Conservation (phyloP, 2,329 filamentous ascomycete species). For the Bipolaris zeicola region DNA sequence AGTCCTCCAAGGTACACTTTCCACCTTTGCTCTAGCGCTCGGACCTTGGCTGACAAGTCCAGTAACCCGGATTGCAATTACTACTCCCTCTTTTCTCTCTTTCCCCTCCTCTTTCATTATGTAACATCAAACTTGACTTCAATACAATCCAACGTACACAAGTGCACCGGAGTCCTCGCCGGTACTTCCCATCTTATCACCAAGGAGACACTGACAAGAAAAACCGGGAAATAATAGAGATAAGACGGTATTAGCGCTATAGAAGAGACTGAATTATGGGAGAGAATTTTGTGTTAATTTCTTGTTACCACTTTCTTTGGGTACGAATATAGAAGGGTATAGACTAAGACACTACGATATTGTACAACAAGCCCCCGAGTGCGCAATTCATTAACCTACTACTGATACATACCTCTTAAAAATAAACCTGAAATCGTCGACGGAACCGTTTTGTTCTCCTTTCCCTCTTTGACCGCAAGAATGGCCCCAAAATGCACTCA, state of each 20-base stretch:
- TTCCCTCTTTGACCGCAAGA: too few species aligned
- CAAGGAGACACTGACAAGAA: neutral
- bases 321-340: neutral
- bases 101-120: neutral
- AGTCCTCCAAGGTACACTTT: neutral
- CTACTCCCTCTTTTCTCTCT: neutral
- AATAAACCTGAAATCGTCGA: too few species aligned
- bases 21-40: neutral
- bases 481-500: neutral
- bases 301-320: neutral
- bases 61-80: neutral
- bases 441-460: too few species aligned
- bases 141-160: neutral
- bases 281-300: too few species aligned
- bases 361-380: neutral
- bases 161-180: neutral
- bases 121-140: neutral
- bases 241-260: neutral
- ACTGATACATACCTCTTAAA: too few species aligned
- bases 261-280: neutral
- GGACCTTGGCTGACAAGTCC: neutral
- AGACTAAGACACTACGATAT: neutral
- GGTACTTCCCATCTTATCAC: neutral
- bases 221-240: neutral
- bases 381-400: neutral